These are phyloP conservation scores for Exophiala spinifera DNA, from an alignment of 2,329 filamentous ascomycete genomes.

Conservation along the genomic window DNA sequence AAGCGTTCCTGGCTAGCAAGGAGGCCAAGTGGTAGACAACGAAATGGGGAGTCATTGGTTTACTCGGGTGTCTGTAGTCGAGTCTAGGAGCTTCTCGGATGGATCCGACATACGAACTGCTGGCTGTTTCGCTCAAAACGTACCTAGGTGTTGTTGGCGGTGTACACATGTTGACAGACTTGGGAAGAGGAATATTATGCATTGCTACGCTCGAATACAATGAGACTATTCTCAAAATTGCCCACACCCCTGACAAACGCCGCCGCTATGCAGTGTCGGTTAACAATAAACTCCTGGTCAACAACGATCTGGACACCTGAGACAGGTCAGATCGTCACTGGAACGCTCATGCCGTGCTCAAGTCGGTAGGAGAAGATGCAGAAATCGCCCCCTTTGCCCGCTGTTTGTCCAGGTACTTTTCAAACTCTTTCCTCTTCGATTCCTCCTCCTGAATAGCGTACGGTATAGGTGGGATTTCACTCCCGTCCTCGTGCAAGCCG, in stretches of 20 bases:
- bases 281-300: neutral
- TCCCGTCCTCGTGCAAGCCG: constrained; percentile 17
- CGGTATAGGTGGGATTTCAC: constrained; percentile 1
- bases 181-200: too few relatives aligned
- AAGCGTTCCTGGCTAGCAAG: constrained; percentile 57
- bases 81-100: neutral
- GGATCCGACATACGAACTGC: neutral
- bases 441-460: neutral
- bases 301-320: neutral
- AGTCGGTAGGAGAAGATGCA: neutral
- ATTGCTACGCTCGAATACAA: too few relatives aligned
- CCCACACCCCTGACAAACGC: neutral
- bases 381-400: neutral
- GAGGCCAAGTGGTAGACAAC: constrained; percentile 46
- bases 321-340: neutral
- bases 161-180: too few relatives aligned
- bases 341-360: neutral
- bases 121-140: too few relatives aligned
- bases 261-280: neutral
- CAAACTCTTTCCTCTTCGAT: constrained; percentile 12
- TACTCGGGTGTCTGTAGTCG: neutral
- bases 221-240: too few relatives aligned
- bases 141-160: too few relatives aligned
- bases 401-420: constrained; percentile 15
- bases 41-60: neutral